Evolutionary conservation across 2,329 filamentous ascomycete species (phyloP).

Genomic region (Fulvia fulva): DNA sequence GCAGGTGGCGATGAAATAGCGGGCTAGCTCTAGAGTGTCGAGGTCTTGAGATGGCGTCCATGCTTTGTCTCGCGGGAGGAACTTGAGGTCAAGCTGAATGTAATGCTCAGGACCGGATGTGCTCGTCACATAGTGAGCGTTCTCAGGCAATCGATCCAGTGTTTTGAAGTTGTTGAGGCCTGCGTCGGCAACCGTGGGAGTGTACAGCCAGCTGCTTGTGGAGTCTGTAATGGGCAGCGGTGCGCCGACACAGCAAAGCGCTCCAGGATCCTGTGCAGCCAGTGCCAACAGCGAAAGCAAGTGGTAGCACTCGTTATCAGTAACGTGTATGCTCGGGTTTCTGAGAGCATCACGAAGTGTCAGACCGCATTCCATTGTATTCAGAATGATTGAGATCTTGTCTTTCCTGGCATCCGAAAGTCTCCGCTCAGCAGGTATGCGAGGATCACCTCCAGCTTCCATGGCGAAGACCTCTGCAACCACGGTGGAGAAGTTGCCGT

Average conservation of each 20-base stretch:
- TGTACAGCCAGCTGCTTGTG: constrained; percentile 28
- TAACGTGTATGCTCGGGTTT: constrained; percentile 22
- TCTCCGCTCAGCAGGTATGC: constrained; percentile 38
- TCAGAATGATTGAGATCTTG: constrained; percentile 41
- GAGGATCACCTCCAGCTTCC: constrained; percentile 42
- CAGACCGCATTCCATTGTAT: constrained; percentile 38
- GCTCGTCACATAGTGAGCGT: constrained; percentile 19
- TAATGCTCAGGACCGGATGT: constrained; percentile 36
- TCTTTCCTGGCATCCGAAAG: constrained; percentile 42
- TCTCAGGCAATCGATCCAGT: constrained; percentile 24
- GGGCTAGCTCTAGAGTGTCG: constrained; percentile 29
- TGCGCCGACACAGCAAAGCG: constrained; percentile 37
- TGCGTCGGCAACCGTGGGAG: constrained; percentile 32
- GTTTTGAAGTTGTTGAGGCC: constrained; percentile 35
- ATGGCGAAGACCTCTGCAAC: constrained; percentile 39
- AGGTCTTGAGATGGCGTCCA: constrained; percentile 18
- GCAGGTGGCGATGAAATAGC: constrained; percentile 35
- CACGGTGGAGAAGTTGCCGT: constrained; percentile 35
- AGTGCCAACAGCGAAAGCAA: constrained; percentile 39
- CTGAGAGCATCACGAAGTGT: constrained; percentile 31
- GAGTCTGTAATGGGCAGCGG: constrained; percentile 25
- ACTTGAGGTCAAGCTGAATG: constrained; percentile 39
- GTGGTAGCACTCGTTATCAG: constrained; percentile 40
- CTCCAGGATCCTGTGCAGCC: constrained; percentile 39
- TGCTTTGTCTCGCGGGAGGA: constrained; percentile 31